phyloP scores from a whole-genome alignment of 2,329 filamentous ascomycete genomes.

The Ascomycota sp. region DNA sequence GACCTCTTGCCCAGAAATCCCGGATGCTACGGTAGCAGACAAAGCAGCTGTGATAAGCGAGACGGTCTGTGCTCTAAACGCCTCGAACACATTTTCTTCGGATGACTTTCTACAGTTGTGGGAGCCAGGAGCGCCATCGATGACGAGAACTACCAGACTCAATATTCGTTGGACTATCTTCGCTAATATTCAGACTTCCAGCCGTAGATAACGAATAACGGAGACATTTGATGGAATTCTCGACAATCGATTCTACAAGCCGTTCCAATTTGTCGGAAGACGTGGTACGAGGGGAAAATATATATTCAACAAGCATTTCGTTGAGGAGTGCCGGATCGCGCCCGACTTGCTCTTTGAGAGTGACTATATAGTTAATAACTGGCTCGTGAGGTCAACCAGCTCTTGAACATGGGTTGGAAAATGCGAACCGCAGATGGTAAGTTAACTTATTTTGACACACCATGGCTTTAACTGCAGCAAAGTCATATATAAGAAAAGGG shows the following conservation, averaged over 20 bases:
- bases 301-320: constrained; percentile 74
- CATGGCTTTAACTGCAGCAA: constrained; percentile 35
- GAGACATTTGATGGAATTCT: constrained; percentile 58
- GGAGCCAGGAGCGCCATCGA: constrained; percentile 47
- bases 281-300: constrained; percentile 81
- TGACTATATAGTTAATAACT: constrained; percentile 22
- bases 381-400: constrained; percentile 22
- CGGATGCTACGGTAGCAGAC: constrained; percentile 25
- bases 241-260: constrained; percentile 51
- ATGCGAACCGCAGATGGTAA: constrained; percentile 27
- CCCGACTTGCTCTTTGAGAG: constrained; percentile 24
- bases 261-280: constrained; percentile 59
- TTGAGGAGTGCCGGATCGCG: constrained; percentile 38
- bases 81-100: constrained; percentile 57
- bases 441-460: constrained; percentile 38
- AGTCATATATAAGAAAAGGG: neutral
- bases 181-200: constrained; percentile 54
- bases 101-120: constrained; percentile 24
- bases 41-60: constrained; percentile 40
- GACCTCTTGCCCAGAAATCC: constrained; percentile 33
- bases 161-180: constrained; percentile 68
- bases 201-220: constrained; percentile 52
- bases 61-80: constrained; percentile 47
- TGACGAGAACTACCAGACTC: constrained; percentile 63
- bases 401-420: constrained; percentile 19